A percentile compares a stretch with the other conserved stretches of the same genome.
Conservation (phyloP, 768 basidiomycete genomes). For the Lanmaoa rubissima region DNA sequence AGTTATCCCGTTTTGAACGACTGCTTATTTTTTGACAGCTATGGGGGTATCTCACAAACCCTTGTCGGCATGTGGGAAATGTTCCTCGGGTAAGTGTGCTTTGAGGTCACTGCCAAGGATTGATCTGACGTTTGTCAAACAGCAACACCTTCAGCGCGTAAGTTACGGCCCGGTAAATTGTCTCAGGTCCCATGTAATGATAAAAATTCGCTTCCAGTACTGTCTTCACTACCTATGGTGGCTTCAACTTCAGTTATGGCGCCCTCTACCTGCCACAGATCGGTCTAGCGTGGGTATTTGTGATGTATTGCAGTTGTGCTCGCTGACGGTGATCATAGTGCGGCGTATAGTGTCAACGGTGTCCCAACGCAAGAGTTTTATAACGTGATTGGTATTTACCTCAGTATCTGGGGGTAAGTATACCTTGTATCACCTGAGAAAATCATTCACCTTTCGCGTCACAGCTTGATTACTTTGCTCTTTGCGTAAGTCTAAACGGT, state of each 20-base stretch:
- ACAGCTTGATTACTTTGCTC: constrained; percentile 25
- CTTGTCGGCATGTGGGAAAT: constrained; percentile 34
- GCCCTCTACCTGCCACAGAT: constrained; percentile 27
- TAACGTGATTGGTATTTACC: constrained; percentile 27
- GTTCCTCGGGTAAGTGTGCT: constrained; percentile 26
- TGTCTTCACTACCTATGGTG: constrained; percentile 30
- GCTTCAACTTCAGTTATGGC: constrained; percentile 30
- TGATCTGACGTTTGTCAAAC: constrained; percentile 6
- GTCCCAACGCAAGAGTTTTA: constrained; percentile 25
- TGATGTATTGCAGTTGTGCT: no score
- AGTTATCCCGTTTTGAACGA: neutral
- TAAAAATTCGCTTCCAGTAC: constrained; percentile 9
- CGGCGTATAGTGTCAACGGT: constrained; percentile 26
- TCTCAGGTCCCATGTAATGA: neutral
- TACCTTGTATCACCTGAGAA: neutral
- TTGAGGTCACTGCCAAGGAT: neutral
- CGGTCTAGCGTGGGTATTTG: constrained; percentile 24
- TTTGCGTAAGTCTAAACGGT: constrained; percentile 18
- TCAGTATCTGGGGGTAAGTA: constrained; percentile 26
- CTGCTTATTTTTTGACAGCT: constrained; percentile 15
- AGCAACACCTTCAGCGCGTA: constrained; percentile 30
- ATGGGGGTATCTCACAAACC: constrained; percentile 31
- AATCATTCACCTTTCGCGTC: neutral
- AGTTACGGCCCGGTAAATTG: neutral
- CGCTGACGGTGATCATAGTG: constrained; percentile 11